Evolutionary conservation across 1,139 yeast species (phyloP), one percentile per base, ranked within the genome.

Genomic region (Lipomyces yarrowii): DNA sequence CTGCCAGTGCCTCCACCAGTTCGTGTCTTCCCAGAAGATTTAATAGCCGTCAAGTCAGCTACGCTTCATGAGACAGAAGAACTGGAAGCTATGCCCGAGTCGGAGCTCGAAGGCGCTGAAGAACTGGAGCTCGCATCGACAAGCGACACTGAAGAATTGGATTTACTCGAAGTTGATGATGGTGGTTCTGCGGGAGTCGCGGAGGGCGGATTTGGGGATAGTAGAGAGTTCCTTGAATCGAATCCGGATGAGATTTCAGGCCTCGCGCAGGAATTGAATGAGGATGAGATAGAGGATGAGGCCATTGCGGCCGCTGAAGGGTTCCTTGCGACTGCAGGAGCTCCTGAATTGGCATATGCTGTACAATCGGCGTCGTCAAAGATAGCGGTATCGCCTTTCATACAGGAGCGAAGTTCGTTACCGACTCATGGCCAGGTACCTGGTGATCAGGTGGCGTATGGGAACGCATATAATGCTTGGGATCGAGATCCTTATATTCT

Each of bases 401-500:
- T 13, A 13, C 39, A 2, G 21, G 10, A 58, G 6, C 54, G 59
- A 15, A 42, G 23, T 13, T 30, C 37, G 21, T 58, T 56, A 48
- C 61, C 51, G 11, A 13, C 21, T 54, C 57, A 30, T 2, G 32
- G 56, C 18, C 30, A 18, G n/a, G 7, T n/a, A 39, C 18, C 48
- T 8, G 23, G 21, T 42, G 18, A n/a, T 42, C 10, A 32, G 18
- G 33, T 60, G 26, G 23, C 30, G 26, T n/a, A 48, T 32, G 26
- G 10, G 21, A 33, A n/a, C n/a, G 7, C 62, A 1, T 63, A 60
- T 33, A 70, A 70, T 35, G 72, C 67, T 10, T 70, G 72, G 72
- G 72, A 70, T 42, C 54, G 65, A 3, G 72, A 70, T 54, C 64
- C 69, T 33, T 53, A 56, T 10, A 70, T 70, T 32, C 65, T 66